Base-by-base conservation (phyloP, 805 yeast species). In the Suhomyces tanzawaensis region DNA sequence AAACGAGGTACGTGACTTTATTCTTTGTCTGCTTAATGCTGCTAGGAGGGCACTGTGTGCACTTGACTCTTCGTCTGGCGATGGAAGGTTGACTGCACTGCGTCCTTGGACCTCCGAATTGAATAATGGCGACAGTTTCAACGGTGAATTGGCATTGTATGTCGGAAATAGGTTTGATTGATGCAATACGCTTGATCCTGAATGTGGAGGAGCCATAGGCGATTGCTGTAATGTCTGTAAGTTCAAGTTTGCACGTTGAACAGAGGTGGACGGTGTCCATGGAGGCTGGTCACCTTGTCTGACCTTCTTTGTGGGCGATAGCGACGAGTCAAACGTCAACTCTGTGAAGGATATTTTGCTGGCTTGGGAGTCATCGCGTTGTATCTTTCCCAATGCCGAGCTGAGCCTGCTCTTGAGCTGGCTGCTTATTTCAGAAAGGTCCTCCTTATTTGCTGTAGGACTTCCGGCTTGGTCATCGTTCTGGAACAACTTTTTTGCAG, bases 1-100 rank as follows among this genome's bases (percentile, higher is more conserved):
- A 17, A 53, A 39, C 9, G 58, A 52, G 7, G 46, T 19, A 31
- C 62, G 48, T 31, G 57, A 47, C 35, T 53, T 55, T 28, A 57
- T 47, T 36, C 55, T 49, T 42, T 58, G 63, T 30, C 67, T 43
- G n/a, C 62, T 54, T 13, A 67, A 47, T 0, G 74, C 69, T 4
- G 71, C 70, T 44, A 66, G 48, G 28, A 69, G 56, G n/a, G 74
- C 74, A 41, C 57, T 59, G 38, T 69, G 74, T 3, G 74, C 74
- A 47, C 71, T 66, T n/a, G 63, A 52, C 42, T 68, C 72, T 39
- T 62, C 70, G 34, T 65, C 65, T 1, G 66, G 66, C 4, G 60
- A 50, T 4, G 67, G 66, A 37, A 56, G 32, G 15, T 42, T 35
- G 27, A 40, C 33, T 18, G 34, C 25, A 8, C 7, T 7, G 7